Conservation (phyloP, 2,329 filamentous ascomycete genomes). For the Beauveria australis region DNA sequence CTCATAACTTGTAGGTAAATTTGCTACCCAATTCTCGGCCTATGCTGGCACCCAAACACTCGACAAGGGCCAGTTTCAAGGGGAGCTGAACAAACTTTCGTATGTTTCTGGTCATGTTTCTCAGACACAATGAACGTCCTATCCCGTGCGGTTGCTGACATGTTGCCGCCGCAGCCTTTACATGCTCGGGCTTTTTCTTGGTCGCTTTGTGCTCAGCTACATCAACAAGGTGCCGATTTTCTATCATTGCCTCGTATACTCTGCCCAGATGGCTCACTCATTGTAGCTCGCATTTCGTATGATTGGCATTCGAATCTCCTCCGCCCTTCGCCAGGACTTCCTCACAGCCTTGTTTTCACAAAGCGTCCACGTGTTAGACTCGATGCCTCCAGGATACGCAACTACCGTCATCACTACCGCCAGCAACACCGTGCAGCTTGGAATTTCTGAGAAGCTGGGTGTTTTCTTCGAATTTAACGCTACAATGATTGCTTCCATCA, state of each 20-base stretch:
- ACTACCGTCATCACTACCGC: constrained; percentile 56
- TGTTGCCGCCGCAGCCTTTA: too few relatives aligned
- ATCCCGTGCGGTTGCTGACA: too few relatives aligned
- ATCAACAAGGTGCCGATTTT: constrained; percentile 38
- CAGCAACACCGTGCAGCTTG: constrained; percentile 55
- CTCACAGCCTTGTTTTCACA: constrained; percentile 55
- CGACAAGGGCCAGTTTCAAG: background rate
- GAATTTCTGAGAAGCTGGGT: constrained; percentile 56
- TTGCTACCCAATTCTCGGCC: constrained; percentile 28
- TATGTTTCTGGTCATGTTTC: background rate
- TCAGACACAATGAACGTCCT: too few relatives aligned
- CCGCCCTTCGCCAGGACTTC: constrained; percentile 55
- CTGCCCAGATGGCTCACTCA: background rate
- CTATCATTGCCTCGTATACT: background rate
- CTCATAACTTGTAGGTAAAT: constrained; percentile 36
- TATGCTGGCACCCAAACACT: background rate
- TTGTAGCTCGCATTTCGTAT: constrained; percentile 49
- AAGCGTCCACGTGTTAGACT: constrained; percentile 60
- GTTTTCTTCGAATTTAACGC: constrained; percentile 47
- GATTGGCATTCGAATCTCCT: constrained; percentile 53
- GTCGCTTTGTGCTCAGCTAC: constrained; percentile 43
- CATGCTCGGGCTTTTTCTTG: too few relatives aligned
- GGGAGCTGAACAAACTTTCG: background rate
- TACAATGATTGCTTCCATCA: constrained; percentile 42
- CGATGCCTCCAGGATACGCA: constrained; percentile 52